Base-by-base conservation (phyloP, 2,329 filamentous ascomycete genomes). In the Trichophyton schoenleinii region DNA sequence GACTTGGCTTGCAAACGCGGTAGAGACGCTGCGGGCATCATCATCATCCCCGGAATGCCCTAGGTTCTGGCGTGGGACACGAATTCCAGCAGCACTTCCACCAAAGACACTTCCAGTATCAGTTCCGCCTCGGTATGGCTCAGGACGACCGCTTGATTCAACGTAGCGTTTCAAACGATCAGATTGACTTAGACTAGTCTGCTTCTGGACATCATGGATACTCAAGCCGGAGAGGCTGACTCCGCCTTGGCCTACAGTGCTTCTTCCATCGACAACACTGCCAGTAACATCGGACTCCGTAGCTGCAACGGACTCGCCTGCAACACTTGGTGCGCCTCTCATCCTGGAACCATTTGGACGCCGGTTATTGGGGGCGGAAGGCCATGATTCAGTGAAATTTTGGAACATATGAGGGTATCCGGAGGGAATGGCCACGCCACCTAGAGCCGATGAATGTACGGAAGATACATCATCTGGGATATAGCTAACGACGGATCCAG, bases 401-500 rank as follows among this genome's bases (percentile, higher is more conserved):
- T 90, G 91, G 75, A 99, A 99, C 87, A 96, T 95, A 18, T 89
- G 88, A 15, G 94, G 94, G 72, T 92, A 97, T 25, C 90, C 89
- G 57, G 87, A 86, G 60, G 86, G 81, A 34, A 95, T 80, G n/a
- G 87, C 87, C 41, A 88, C 88, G 42, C 91, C 91, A 60, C 91
- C 91, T 59, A 97, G 83, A 0, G 91, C 87, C 52, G 91, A 96
- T 57, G 91, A 91, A 74, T 97, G 92, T 53, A 99, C 88, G 1
- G 91, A 96, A 7, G 92, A 97, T 46, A 96, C 91, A 73, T 99
- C 94, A 69, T 99, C 94, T 1, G 92, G 90, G 63, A 99, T 96
- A 72, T 95, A 97, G 15, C 92, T 94, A 68, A 96, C 81, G 71
- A 96, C 88, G 2, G 92, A 97, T 49, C 89, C 88, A 18, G 88